Evolutionary conservation across 306 rosid genomes (phyloP), one percentile per base, ranked within the genome.

Genomic region (Arachis hypogaea): DNA sequence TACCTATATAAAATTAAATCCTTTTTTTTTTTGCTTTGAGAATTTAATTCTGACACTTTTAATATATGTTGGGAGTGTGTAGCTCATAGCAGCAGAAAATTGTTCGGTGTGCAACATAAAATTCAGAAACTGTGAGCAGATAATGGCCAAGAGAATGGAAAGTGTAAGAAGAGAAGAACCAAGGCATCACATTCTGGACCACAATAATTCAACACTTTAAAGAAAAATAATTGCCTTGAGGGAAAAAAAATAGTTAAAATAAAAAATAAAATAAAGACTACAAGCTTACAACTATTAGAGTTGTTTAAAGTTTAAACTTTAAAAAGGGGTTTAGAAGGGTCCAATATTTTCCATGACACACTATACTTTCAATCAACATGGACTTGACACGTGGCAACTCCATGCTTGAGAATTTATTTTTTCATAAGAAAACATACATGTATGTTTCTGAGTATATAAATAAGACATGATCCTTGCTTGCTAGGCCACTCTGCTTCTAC

Each of bases 321-420:
- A 77, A 77, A 79, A 68, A 60, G 3, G 59, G 50, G 60, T 66
- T 46, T 52, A 46, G 78, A 73, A 78, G 49, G 58, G 41, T 66
- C 83, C 76, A 30, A 56, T 59, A 4, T 7, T 64, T 71, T 72
- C 59, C 61, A 36, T 42, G 10, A 66, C 71, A 77, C 68, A 60
- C 66, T 49, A 46, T 43, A 45, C 64, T 70, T 72, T 8, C 5
- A 67, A 72, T 52, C 79, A 77, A 81, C 88, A 74, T n/a, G 54
- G 57, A 66, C 6, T 42, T 22, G 77, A 79, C 91, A 84, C 84
- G 88, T 83, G 79, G 81, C 77, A 69, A 28, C 75, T 3, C 56
- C 45, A 18, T 54, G 63, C 59, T 74, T 62, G 8, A 43, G 68
- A 63, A 65, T 5, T 11, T 44, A 29, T 33, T 33, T 33, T 33